A percentile compares a stretch with the other conserved stretches of the same genome.
Evolutionary conservation across 2,329 filamentous ascomycete genomes (phyloP).

Genomic region (Pyrenophora graminea): DNA sequence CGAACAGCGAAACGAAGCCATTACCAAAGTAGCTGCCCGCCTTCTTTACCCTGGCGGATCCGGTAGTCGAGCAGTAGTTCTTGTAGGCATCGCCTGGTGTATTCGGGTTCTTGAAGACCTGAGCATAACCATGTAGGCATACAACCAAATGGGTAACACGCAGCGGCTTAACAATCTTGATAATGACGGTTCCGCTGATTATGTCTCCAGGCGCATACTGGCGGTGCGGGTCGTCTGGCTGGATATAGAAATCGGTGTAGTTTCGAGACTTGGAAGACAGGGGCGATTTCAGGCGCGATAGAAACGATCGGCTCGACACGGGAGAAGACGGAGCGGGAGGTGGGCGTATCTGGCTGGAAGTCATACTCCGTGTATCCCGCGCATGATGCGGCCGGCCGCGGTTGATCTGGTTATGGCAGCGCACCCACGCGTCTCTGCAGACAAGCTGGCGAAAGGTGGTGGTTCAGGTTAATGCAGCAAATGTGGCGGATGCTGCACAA

Average conservation of each 20-base stretch:
- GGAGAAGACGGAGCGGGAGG: constrained; percentile 36
- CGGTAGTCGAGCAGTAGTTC: constrained; percentile 54
- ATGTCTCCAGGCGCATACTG: constrained; percentile 76
- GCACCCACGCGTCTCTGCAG: constrained; percentile 6
- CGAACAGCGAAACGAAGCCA: constrained; percentile 78
- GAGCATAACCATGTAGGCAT: constrained; percentile 75
- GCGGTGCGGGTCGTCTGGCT: constrained; percentile 75
- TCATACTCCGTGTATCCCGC: constrained; percentile 45
- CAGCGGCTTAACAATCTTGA: constrained; percentile 74
- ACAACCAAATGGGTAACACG: constrained; percentile 81
- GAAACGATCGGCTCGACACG: constrained; percentile 42
- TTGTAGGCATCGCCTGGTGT: constrained; percentile 61
- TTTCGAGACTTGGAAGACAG: constrained; percentile 64
- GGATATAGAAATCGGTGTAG: constrained; percentile 77
- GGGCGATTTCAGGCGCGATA: constrained; percentile 61
- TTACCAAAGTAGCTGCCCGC: constrained; percentile 68
- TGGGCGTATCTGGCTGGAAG: constrained; percentile 44
- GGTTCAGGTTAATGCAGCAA: background rate
- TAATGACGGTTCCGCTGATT: constrained; percentile 72
- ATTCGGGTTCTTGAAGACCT: constrained; percentile 74
- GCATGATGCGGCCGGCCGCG: constrained; percentile 47
- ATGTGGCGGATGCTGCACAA: background rate
- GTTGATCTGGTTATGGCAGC: constrained; percentile 16
- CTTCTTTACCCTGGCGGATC: constrained; percentile 59
- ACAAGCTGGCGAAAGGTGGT: background rate